phyloP scores from a whole-genome alignment of 2,329 filamentous ascomycete species.

The Kalaharituber pfeilii region DNA sequence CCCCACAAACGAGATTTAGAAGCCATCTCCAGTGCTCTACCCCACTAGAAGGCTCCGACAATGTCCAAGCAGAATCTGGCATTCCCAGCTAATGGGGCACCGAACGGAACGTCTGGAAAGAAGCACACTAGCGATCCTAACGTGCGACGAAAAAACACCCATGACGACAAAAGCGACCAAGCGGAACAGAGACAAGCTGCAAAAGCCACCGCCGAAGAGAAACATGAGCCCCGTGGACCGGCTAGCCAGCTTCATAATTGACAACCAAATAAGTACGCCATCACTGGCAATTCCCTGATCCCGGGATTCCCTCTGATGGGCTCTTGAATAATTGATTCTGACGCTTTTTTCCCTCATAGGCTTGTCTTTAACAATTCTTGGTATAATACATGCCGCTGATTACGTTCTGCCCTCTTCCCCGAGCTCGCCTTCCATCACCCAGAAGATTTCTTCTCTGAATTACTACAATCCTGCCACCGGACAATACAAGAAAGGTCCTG shows the following conservation, averaged over 20 bases:
- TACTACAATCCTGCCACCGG: constrained; percentile 56
- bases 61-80: background rate
- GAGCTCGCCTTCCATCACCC: background rate
- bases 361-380: background rate
- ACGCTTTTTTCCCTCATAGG: background rate
- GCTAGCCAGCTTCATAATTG: background rate
- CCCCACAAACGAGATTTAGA: too few species aligned
- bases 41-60: background rate
- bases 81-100: background rate
- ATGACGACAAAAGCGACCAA: background rate
- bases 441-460: constrained; percentile 70
- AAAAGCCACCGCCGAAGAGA: background rate
- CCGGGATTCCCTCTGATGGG: background rate
- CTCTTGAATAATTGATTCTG: background rate
- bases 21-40: background rate
- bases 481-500: constrained; percentile 56
- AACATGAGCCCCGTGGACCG: background rate
- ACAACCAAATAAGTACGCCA: background rate
- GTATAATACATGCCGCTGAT: background rate
- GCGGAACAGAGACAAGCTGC: background rate
- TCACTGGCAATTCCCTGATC: background rate
- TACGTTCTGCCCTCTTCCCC: background rate
- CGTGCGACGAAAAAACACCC: background rate
- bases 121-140: background rate
- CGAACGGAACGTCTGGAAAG: background rate